phyloP scores from a whole-genome alignment of 768 basidiomycete genomes.

The Lyophyllum atratum region DNA sequence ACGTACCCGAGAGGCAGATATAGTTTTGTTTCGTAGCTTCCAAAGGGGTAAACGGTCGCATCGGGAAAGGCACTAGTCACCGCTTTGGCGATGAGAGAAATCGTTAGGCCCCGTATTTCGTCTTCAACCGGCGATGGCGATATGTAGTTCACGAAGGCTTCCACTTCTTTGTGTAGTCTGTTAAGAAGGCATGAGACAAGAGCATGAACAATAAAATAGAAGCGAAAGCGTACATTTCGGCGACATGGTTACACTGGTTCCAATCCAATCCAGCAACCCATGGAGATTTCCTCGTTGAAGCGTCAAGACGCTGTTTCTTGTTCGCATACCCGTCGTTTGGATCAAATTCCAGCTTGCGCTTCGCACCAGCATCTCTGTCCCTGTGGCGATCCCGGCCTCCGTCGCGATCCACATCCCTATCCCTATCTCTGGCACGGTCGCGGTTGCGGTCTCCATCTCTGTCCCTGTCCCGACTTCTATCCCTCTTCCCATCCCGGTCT shows the following conservation, averaged over 20 bases:
- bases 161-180: conserved; percentile 87
- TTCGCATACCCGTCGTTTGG: conserved; percentile 50
- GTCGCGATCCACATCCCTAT: conserved; percentile 10
- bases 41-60: conserved; percentile 84
- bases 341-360: conserved; percentile 50
- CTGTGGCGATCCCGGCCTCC: conserved; percentile 21
- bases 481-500: conserved; percentile 9
- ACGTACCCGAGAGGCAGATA: conserved; percentile 91
- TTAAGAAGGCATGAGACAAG: conserved; percentile 12
- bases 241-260: conserved; percentile 73
- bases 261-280: conserved; percentile 77
- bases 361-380: conserved; percentile 25
- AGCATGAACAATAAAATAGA: neutral
- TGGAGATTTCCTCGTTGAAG: conserved; percentile 58
- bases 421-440: conserved; percentile 10
- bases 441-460: conserved; percentile 24
- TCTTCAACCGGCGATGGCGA: conserved; percentile 86
- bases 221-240: conserved; percentile 71
- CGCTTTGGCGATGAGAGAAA: conserved; percentile 67
- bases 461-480: conserved; percentile 21
- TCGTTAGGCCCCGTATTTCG: conserved; percentile 75
- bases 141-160: conserved; percentile 84
- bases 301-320: conserved; percentile 54
- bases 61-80: conserved; percentile 73
- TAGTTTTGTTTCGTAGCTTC: conserved; percentile 89